Conservation (phyloP, 1,284 basidiomycete species). For the Pulchroboletus neoregius region DNA sequence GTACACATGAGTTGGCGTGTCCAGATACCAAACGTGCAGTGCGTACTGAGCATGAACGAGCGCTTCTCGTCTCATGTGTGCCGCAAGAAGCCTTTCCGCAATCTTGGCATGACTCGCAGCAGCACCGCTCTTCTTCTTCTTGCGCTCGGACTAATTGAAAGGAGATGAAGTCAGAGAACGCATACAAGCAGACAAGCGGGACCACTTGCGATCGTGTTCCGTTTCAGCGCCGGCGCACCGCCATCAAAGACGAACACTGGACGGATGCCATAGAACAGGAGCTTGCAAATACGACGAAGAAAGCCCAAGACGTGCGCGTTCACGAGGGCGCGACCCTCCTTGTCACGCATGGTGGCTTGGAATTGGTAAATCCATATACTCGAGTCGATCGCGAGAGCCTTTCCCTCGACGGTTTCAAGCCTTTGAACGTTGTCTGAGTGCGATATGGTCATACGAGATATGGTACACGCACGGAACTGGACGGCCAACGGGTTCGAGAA, state of each 20-base stretch:
- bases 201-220: slow-evolving; percentile 73
- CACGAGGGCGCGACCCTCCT: slow-evolving; percentile 84
- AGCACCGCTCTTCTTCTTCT: slow-evolving; percentile 84
- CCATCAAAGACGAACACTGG: slow-evolving; percentile 98
- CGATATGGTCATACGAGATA: slow-evolving; percentile 4
- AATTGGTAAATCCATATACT: slow-evolving; percentile 99
- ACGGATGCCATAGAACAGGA: slow-evolving; percentile 94
- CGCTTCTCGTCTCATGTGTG: slow-evolving; percentile 90
- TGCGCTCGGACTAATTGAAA: slow-evolving; percentile 66
- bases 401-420: slow-evolving; percentile 88
- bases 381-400: slow-evolving; percentile 92
- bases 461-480: slow-evolving; percentile 69
- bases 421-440: slow-evolving; percentile 38
- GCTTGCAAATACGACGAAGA: slow-evolving; percentile 87
- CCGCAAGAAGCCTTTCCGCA: slow-evolving; percentile 89
- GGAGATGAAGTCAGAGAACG: slow-evolving; percentile 2
- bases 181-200: not conserved
- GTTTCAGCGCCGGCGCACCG: slow-evolving; percentile 86
- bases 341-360: slow-evolving; percentile 98
- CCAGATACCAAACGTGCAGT: not conserved
- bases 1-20: slow-evolving; percentile 6
- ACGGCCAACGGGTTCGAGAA: slow-evolving; percentile 86
- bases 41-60: slow-evolving; percentile 63
- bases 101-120: slow-evolving; percentile 78
- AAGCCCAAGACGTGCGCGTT: slow-evolving; percentile 98